These are phyloP conservation scores for Polyplosphaeria fusca DNA, from an alignment of 495 filamentous ascomycete genomes.

Conservation along the genomic window DNA sequence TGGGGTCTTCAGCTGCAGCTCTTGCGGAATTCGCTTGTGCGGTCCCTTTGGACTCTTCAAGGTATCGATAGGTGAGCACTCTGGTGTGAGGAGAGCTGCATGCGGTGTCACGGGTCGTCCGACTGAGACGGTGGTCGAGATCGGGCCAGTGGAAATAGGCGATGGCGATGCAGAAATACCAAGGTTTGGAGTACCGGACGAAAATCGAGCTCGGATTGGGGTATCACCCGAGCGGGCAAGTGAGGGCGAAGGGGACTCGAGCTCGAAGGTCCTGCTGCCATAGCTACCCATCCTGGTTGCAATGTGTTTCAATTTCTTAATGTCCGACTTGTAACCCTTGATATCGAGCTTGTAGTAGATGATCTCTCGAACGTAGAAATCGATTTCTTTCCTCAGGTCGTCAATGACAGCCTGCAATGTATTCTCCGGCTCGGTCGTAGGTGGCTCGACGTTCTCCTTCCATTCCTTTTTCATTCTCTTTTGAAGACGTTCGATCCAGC, in stretches of 20 bases:
- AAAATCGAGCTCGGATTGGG: slow-evolving; percentile 3
- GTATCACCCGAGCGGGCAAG: slow-evolving; percentile 11
- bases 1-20: not conserved
- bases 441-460: not conserved
- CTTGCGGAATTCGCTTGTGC: slow-evolving; percentile 9
- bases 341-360: slow-evolving; percentile 35
- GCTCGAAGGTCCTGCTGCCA: slow-evolving; percentile 17
- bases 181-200: not conserved
- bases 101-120: slow-evolving; percentile 19
- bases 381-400: slow-evolving; percentile 25
- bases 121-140: slow-evolving; percentile 11
- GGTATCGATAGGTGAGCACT: slow-evolving; percentile 2
- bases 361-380: slow-evolving; percentile 35
- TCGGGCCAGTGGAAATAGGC: slow-evolving; percentile 20
- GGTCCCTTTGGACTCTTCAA: not conserved
- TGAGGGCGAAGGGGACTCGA: slow-evolving; percentile 16
- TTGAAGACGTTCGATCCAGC: slow-evolving; percentile 29
- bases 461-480: slow-evolving; percentile 25
- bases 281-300: slow-evolving; percentile 21
- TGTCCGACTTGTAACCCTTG: slow-evolving; percentile 33
- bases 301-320: slow-evolving; percentile 27
- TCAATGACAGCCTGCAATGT: slow-evolving; percentile 2
- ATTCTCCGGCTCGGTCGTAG: not conserved
- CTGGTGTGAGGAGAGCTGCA: slow-evolving; percentile 1
- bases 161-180: slow-evolving; percentile 26